A percentile compares a stretch with the other conserved stretches of the same genome.
Evolutionary conservation across 352 stramenopile species (phyloP).

Genomic region (Globisporangium uncinulatum): DNA sequence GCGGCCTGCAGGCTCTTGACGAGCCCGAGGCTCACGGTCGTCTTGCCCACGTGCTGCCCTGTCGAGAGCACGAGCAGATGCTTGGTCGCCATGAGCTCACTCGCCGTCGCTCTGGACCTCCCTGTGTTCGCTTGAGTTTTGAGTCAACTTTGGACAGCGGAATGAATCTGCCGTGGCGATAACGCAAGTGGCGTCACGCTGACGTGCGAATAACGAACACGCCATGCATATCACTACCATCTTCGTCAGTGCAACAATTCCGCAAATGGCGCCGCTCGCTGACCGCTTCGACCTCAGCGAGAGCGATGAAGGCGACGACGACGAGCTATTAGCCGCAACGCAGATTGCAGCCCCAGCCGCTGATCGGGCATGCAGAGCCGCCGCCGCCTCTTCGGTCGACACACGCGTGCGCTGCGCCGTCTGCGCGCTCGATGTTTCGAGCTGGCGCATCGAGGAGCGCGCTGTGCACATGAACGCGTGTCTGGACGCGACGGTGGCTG

Average conservation of each 20-base stretch:
- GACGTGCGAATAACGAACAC: neutral
- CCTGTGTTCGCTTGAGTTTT: neutral
- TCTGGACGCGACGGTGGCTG: conserved; percentile 33
- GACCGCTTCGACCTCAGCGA: conserved; percentile 5
- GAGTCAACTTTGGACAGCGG: neutral
- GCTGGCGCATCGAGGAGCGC: conserved; percentile 37
- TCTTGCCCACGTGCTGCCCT: conserved; percentile 98
- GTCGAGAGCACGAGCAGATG: conserved; percentile 87
- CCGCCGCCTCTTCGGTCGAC: neutral
- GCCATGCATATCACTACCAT: neutral
- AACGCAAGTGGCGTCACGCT: neutral
- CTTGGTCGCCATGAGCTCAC: conserved; percentile 36
- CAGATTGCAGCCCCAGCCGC: conserved; percentile 14
- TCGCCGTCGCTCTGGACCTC: neutral
- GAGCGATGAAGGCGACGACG: conserved; percentile 8
- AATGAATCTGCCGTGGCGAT: neutral
- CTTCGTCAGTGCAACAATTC: neutral
- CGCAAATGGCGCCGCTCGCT: neutral
- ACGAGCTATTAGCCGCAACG: conserved; percentile 20
- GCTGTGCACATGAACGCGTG: conserved; percentile 73
- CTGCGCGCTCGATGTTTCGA: conserved; percentile 56
- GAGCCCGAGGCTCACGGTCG: conserved; percentile 92
- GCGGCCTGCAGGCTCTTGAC: conserved; percentile 92
- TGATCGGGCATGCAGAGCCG: neutral
- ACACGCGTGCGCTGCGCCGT: conserved; percentile 39